Evolutionary conservation across 169 alveolate species (phyloP).

Genomic region (Plasmodium coatneyi): DNA sequence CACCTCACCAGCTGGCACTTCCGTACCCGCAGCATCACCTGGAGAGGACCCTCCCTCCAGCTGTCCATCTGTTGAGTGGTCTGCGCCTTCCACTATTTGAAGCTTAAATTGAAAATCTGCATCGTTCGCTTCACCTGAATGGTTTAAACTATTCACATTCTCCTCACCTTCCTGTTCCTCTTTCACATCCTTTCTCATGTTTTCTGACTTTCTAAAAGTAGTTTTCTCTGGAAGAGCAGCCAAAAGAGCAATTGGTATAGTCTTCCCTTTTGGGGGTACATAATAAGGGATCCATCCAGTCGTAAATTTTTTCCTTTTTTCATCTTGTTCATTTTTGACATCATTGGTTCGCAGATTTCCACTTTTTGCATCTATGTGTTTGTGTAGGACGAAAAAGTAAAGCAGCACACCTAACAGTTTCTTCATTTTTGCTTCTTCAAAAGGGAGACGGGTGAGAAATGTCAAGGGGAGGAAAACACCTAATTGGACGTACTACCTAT

Average conservation of each 20-base stretch:
- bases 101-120: not conserved
- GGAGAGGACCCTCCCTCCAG: not conserved
- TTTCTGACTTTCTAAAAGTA: not conserved
- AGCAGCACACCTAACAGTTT: not conserved
- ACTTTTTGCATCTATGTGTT: not conserved
- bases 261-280: not conserved
- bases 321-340: not conserved
- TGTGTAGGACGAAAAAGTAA: not conserved
- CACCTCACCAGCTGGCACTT: not conserved
- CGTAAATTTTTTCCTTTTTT: not conserved
- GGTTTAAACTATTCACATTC: not conserved
- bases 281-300: conserved; percentile 9
- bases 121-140: not conserved
- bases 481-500: not conserved
- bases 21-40: not conserved
- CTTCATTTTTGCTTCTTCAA: not conserved
- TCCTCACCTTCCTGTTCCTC: not conserved
- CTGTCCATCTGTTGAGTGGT: not conserved
- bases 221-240: not conserved
- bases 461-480: not conserved
- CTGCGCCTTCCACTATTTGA: not conserved
- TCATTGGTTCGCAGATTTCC: conserved; percentile 1
- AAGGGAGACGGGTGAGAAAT: not conserved
- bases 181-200: not conserved
- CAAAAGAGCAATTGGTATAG: not conserved